phyloP scores from a whole-genome alignment of 1,139 yeast species.

The Yamadazyma blattariae region DNA sequence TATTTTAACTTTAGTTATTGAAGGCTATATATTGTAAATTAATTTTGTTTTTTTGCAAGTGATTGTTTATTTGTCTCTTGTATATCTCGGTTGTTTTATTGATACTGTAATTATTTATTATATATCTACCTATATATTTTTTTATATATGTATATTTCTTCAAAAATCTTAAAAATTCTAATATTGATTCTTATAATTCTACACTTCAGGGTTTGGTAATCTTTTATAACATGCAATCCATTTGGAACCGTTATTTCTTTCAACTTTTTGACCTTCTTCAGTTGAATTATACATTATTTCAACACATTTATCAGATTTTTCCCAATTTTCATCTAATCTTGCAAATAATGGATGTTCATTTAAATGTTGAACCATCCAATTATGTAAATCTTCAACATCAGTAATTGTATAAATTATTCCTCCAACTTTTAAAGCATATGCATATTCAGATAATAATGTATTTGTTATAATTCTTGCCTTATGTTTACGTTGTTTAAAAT shows the following conservation, averaged over 20 bases:
- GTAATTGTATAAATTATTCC: conserved; percentile 93
- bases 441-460: conserved; percentile 87
- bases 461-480: conserved; percentile 94
- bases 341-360: conserved; percentile 90
- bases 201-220: conserved; percentile 52
- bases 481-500: conserved; percentile 94
- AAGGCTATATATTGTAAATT: background rate
- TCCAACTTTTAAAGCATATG: conserved; percentile 81
- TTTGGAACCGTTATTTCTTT: conserved; percentile 82
- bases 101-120: conserved; percentile 7
- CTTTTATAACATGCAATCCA: conserved; percentile 87
- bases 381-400: conserved; percentile 88
- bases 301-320: conserved; percentile 74
- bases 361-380: conserved; percentile 94
- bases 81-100: conserved; percentile 1
- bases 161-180: background rate
- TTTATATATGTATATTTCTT: background rate
- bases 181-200: no score
- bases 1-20: no score
- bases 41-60: no score
- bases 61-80: no score
- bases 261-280: conserved; percentile 97
- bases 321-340: conserved; percentile 79
- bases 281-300: conserved; percentile 85
- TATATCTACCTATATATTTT: conserved; percentile 3